Evolutionary conservation across 192 early-diverging fungal species (phyloP).

Genomic region (Haplosporangium gracile): DNA sequence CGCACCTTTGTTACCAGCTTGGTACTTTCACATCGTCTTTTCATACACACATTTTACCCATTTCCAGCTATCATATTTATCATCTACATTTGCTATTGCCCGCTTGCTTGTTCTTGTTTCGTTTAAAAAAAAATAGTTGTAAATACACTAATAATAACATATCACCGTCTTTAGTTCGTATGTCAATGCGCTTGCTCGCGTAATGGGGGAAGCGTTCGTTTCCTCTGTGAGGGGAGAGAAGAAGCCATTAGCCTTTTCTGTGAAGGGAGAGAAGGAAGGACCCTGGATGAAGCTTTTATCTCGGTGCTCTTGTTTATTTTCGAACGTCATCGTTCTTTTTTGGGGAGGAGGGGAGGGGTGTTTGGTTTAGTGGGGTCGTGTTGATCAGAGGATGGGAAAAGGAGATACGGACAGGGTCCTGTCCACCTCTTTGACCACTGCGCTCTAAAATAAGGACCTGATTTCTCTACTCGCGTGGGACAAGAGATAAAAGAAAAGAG

Average conservation of each 20-base stretch:
- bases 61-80: neutral
- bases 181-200: neutral
- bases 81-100: neutral
- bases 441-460: too few relatives aligned
- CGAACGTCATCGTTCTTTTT: neutral
- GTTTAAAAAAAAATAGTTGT: neutral
- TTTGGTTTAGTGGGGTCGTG: neutral
- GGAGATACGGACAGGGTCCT: too few relatives aligned
- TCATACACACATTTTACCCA: neutral
- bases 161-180: neutral
- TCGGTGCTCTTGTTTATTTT: slow-evolving; percentile 6
- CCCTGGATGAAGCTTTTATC: neutral
- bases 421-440: too few relatives aligned
- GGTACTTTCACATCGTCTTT: neutral
- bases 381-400: neutral
- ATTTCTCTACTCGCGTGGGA: too few relatives aligned
- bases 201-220: neutral
- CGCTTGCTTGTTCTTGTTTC: neutral
- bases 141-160: slow-evolving; percentile 1
- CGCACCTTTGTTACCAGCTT: neutral
- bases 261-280: too few relatives aligned
- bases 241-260: too few relatives aligned
- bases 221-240: neutral
- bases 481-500: neutral
- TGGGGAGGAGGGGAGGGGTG: too few relatives aligned